A percentile compares a stretch with the other conserved stretches of the same genome.
phyloP scores from a whole-genome alignment of 192 early-diverging fungal species.

The Backusella morwellensis region DNA sequence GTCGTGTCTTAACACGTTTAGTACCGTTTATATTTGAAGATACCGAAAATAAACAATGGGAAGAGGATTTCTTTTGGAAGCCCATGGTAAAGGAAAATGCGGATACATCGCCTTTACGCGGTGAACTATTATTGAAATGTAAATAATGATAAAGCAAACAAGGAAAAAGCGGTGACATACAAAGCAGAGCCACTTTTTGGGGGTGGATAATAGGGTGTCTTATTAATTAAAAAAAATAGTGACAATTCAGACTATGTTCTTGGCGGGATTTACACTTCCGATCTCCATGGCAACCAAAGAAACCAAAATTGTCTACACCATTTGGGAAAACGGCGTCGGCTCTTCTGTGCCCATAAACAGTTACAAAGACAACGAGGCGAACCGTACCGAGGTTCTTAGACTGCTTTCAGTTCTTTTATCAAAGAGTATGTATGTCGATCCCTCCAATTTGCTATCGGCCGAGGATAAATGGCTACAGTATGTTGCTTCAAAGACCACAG shows the following conservation, averaged over 20 bases:
- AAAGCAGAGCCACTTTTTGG: not conserved
- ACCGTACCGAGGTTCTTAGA: conserved; percentile 78
- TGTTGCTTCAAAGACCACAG: conserved; percentile 47
- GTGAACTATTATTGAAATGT: conserved; percentile 51
- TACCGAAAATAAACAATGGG: conserved; percentile 46
- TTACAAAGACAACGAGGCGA: conserved; percentile 64
- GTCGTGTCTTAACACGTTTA: conserved; percentile 80
- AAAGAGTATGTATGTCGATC: conserved; percentile 73
- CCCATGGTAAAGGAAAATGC: conserved; percentile 15
- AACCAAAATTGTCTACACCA: conserved; percentile 57
- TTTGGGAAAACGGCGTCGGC: conserved; percentile 79
- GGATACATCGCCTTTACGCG: conserved; percentile 34
- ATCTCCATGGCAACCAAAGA: conserved; percentile 37
- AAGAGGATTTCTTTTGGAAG: conserved; percentile 66
- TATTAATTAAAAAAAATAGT: conserved; percentile 11
- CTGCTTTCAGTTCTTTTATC: conserved; percentile 79
- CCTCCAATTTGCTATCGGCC: conserved; percentile 43
- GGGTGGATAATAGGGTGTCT: not conserved
- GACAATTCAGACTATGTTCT: conserved; percentile 52
- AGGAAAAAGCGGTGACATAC: not conserved
- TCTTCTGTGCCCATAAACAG: conserved; percentile 66
- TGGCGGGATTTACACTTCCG: conserved; percentile 71
- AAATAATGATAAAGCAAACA: not conserved
- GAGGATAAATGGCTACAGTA: conserved; percentile 59
- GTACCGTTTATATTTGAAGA: conserved; percentile 84